Conservation (phyloP, 352 stramenopile species). For the Phytophthora rubi region DNA sequence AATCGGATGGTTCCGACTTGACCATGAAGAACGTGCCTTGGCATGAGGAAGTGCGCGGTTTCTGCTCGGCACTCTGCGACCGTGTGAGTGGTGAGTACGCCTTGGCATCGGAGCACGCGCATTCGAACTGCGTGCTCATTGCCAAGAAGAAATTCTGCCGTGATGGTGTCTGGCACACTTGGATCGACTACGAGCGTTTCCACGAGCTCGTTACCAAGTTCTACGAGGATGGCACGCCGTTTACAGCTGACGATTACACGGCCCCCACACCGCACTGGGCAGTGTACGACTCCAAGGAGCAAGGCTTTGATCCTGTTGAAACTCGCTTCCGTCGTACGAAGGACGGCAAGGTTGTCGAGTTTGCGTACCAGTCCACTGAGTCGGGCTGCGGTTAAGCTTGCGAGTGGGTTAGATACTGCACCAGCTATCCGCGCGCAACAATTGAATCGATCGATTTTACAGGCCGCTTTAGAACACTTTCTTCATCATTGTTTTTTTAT, state of each 20-base stretch:
- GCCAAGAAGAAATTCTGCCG: slow-evolving; percentile 91
- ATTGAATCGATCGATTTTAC: slow-evolving; percentile 26
- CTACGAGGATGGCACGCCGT: slow-evolving; percentile 86
- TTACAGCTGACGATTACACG: slow-evolving; percentile 95
- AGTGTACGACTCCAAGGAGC: slow-evolving; percentile 94
- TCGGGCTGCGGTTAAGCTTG: slow-evolving; percentile 77
- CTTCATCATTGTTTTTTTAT: slow-evolving; percentile 5
- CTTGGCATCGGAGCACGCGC: slow-evolving; percentile 95
- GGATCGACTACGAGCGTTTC: slow-evolving; percentile 99
- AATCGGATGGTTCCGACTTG: slow-evolving; percentile 97
- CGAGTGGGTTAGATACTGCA: slow-evolving; percentile 10
- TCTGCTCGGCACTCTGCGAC: slow-evolving; percentile 85
- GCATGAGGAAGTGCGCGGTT: slow-evolving; percentile 97
- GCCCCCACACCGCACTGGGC: slow-evolving; percentile 96
- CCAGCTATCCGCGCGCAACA: slow-evolving; percentile 1
- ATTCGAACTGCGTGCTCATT: slow-evolving; percentile 96
- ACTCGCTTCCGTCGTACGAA: slow-evolving; percentile 89
- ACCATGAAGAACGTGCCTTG: slow-evolving; percentile 99
- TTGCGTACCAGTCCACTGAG: slow-evolving; percentile 83
- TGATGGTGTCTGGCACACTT: slow-evolving; percentile 96
- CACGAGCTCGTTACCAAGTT: slow-evolving; percentile 87
- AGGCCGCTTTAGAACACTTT: not conserved
- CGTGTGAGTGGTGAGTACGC: slow-evolving; percentile 91
- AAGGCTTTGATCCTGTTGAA: slow-evolving; percentile 98
- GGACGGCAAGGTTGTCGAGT: slow-evolving; percentile 88